Conservation (phyloP, 1,139 yeast genomes). For the Suhomyces maxii region DNA sequence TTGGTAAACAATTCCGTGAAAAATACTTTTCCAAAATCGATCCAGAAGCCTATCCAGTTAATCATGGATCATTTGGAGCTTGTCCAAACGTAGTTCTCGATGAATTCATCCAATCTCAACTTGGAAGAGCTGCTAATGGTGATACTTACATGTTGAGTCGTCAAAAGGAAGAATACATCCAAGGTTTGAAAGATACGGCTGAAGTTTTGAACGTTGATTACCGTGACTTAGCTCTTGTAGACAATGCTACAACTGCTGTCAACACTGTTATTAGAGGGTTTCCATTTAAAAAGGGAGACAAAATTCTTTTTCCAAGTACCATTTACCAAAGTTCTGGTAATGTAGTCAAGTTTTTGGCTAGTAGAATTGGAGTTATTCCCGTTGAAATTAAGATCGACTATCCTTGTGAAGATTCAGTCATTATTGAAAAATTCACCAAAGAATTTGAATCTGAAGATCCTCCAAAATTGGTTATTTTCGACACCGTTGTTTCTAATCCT, state of each 20-base stretch:
- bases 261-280: slow-evolving; percentile 58
- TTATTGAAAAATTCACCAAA: slow-evolving; percentile 41
- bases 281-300: slow-evolving; percentile 56
- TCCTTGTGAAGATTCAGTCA: slow-evolving; percentile 50
- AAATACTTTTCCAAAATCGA: slow-evolving; percentile 45
- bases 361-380: slow-evolving; percentile 42
- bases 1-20: slow-evolving; percentile 53
- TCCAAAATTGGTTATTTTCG: slow-evolving; percentile 52
- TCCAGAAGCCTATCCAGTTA: slow-evolving; percentile 39
- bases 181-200: slow-evolving; percentile 36
- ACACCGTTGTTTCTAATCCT: slow-evolving; percentile 65
- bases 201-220: slow-evolving; percentile 44
- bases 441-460: slow-evolving; percentile 23
- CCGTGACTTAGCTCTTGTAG: slow-evolving; percentile 47
- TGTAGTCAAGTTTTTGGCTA: slow-evolving; percentile 48
- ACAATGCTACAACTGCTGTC: slow-evolving; percentile 64
- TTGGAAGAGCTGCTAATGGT: slow-evolving; percentile 36
- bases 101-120: slow-evolving; percentile 23
- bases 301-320: slow-evolving; percentile 50
- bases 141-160: slow-evolving; percentile 37
- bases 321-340: slow-evolving; percentile 60
- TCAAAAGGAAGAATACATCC: slow-evolving; percentile 24
- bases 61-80: slow-evolving; percentile 58
- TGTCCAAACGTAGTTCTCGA: slow-evolving; percentile 44
- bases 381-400: slow-evolving; percentile 47